Conservation (phyloP, 2,329 filamentous ascomycete genomes). For the Neonectria coccinea region DNA sequence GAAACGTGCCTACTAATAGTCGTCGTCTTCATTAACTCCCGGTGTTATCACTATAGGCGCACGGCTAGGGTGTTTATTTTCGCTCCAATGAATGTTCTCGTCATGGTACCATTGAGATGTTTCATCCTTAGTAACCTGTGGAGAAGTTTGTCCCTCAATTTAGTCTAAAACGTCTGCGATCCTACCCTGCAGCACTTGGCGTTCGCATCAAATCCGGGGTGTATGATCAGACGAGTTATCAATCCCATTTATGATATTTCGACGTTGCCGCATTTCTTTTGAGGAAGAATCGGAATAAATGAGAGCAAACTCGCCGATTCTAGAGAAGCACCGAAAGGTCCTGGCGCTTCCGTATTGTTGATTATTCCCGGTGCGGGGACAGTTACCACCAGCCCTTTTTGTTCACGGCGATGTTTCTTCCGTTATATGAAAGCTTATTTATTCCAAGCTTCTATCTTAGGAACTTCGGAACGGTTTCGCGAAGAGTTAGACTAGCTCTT, state of each 20-base stretch:
- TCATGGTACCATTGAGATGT: slow-evolving; percentile 1
- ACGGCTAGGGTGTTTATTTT: slow-evolving; percentile 11
- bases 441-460: background rate
- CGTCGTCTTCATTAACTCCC: background rate
- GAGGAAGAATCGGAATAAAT: background rate
- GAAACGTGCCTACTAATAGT: background rate
- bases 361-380: too few relatives aligned
- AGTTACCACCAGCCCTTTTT: background rate
- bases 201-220: background rate
- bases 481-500: too few relatives aligned
- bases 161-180: background rate
- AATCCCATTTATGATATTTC: too few relatives aligned
- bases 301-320: background rate
- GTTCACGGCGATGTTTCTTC: background rate
- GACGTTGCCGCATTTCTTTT: background rate
- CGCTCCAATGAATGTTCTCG: slow-evolving; percentile 20
- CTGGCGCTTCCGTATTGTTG: too few relatives aligned
- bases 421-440: background rate
- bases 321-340: too few relatives aligned
- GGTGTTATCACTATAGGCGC: background rate
- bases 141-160: background rate
- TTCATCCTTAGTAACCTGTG: background rate
- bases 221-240: background rate
- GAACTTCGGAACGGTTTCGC: too few relatives aligned
- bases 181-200: slow-evolving; percentile 1